phyloP scores from a whole-genome alignment of 495 filamentous ascomycete genomes.

The Neurospora sp. region DNA sequence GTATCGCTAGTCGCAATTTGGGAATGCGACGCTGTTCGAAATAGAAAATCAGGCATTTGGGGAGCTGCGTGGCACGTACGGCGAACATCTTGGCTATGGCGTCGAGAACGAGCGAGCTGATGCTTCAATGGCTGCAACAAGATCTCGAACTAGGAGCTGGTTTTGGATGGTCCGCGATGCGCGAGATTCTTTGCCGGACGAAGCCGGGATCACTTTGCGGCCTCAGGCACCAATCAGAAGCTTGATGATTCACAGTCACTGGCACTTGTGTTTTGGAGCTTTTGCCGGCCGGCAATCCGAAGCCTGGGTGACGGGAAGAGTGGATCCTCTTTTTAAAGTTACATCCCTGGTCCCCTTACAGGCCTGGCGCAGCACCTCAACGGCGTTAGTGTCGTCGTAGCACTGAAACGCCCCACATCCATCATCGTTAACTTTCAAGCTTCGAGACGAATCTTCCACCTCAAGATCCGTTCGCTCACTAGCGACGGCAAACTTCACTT shows the following conservation, averaged over 20 bases:
- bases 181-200: slow-evolving; percentile 28
- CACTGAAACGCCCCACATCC: not conserved
- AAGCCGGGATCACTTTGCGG: slow-evolving; percentile 16
- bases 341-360: not conserved
- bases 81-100: slow-evolving; percentile 29
- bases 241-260: not conserved
- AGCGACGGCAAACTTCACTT: not conserved
- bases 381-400: not conserved
- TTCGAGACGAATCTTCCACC: not conserved
- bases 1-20: not conserved
- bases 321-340: not conserved
- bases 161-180: slow-evolving; percentile 14
- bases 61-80: slow-evolving; percentile 17
- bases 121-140: slow-evolving; percentile 23
- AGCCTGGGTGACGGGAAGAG: not conserved
- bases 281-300: not conserved
- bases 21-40: not conserved
- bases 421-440: not conserved
- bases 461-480: not conserved
- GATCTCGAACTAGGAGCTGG: slow-evolving; percentile 9
- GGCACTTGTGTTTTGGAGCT: not conserved
- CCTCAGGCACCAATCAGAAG: slow-evolving; percentile 14
- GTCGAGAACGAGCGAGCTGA: slow-evolving; percentile 14
- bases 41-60: not conserved
- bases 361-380: not conserved